Conservation (phyloP, 2,329 filamentous ascomycete genomes). For the Nannizziopsis arthrosporioides region DNA sequence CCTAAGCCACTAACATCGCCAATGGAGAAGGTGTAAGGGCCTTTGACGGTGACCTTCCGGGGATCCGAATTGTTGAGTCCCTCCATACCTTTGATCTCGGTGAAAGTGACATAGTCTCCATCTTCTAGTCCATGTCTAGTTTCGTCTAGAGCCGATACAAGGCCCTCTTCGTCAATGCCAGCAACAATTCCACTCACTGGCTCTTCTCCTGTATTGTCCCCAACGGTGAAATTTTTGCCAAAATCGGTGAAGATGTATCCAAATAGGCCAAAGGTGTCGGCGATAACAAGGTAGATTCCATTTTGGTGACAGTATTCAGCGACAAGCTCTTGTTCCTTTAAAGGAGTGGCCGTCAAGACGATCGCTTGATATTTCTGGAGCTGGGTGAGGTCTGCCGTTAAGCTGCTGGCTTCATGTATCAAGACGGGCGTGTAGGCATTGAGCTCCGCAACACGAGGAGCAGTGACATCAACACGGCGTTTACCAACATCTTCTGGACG, state of each 20-base stretch:
- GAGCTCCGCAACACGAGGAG: slow-evolving; percentile 80
- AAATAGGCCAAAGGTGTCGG: slow-evolving; percentile 87
- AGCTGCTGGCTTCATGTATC: slow-evolving; percentile 52
- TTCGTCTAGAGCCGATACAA: slow-evolving; percentile 89
- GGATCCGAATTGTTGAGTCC: slow-evolving; percentile 70
- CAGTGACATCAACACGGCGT: slow-evolving; percentile 74
- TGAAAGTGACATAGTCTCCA: slow-evolving; percentile 91
- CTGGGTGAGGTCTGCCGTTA: slow-evolving; percentile 64
- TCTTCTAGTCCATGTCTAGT: slow-evolving; percentile 90
- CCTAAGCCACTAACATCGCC: slow-evolving; percentile 82
- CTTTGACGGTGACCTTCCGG: slow-evolving; percentile 84
- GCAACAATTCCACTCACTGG: slow-evolving; percentile 80
- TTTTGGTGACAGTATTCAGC: slow-evolving; percentile 91
- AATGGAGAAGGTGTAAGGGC: slow-evolving; percentile 94
- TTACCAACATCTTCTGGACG: slow-evolving; percentile 80
- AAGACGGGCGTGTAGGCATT: slow-evolving; percentile 92
- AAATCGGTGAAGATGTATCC: slow-evolving; percentile 97
- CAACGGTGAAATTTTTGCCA: slow-evolving; percentile 80
- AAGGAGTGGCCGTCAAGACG: slow-evolving; percentile 72
- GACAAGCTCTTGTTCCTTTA: slow-evolving; percentile 70
- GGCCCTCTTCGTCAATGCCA: slow-evolving; percentile 73
- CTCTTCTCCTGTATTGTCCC: slow-evolving; percentile 83
- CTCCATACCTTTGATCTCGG: slow-evolving; percentile 87
- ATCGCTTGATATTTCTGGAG: slow-evolving; percentile 88
- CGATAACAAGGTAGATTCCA: slow-evolving; percentile 76